Conservation (phyloP, 192 early-diverging fungal genomes). For the Fimicolochytrium jonesii region DNA sequence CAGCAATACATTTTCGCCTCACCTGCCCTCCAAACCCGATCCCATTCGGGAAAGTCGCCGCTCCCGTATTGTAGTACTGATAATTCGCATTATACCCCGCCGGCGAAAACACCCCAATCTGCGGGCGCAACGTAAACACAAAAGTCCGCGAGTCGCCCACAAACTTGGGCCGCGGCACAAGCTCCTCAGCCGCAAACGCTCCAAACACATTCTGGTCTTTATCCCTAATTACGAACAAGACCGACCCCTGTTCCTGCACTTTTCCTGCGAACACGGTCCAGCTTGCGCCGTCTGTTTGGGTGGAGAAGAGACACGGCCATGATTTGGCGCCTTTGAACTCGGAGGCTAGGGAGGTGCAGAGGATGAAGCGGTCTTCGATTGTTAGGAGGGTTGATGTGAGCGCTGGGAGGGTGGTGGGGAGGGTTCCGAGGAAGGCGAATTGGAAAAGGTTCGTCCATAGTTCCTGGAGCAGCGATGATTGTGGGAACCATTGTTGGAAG, state of each 20-base stretch:
- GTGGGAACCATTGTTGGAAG: background rate
- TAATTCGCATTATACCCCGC: slow-evolving; percentile 20
- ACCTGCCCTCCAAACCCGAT: slow-evolving; percentile 30
- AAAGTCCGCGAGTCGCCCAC: slow-evolving; percentile 2
- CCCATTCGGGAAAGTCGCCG: slow-evolving; percentile 22
- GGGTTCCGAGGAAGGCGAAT: background rate
- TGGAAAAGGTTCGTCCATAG: background rate
- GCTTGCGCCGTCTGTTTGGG: slow-evolving; percentile 6
- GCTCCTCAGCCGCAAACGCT: slow-evolving; percentile 3
- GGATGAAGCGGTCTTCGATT: background rate
- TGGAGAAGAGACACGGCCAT: slow-evolving; percentile 9
- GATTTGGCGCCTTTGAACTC: background rate
- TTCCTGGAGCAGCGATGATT: background rate
- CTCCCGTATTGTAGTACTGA: slow-evolving; percentile 18
- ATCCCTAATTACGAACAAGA: slow-evolving; percentile 10
- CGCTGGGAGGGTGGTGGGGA: background rate
- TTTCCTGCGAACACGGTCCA: slow-evolving; percentile 21
- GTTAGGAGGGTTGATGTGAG: background rate
- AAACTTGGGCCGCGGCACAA: background rate
- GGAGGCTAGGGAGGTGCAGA: slow-evolving; percentile 1
- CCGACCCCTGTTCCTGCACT: background rate
- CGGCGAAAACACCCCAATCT: background rate
- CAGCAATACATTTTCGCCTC: background rate
- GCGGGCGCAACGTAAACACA: slow-evolving; percentile 11
- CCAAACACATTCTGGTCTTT: slow-evolving; percentile 16